Conservation (phyloP, 139 green algal species). For the Chlorella sp. region DNA sequence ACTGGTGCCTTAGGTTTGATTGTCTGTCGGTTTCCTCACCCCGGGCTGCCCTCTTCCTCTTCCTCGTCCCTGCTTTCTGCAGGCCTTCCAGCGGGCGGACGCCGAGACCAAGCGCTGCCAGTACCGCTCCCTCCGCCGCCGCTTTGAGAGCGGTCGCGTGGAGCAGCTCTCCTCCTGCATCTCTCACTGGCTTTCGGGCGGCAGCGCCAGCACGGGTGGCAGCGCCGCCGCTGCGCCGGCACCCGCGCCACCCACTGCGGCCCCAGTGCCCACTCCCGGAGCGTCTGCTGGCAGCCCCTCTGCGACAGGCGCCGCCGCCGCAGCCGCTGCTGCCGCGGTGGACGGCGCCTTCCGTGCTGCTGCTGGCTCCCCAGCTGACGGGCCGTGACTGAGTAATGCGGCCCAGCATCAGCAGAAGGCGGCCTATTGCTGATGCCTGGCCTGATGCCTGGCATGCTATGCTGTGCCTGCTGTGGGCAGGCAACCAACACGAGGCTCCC, state of each 20-base stretch:
- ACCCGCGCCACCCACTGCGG: not conserved
- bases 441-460: too few relatives aligned
- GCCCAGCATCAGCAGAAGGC: too few relatives aligned
- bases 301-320: too few relatives aligned
- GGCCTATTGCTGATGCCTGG: too few relatives aligned
- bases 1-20: not conserved
- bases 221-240: not conserved
- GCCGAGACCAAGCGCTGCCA: conserved; percentile 10
- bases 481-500: too few relatives aligned
- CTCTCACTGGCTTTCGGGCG: not conserved
- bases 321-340: not conserved
- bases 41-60: not conserved
- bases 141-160: not conserved
- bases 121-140: not conserved
- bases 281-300: too few relatives aligned
- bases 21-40: not conserved
- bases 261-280: too few relatives aligned
- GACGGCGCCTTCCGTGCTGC: not conserved
- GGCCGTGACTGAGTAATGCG: not conserved
- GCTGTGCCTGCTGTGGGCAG: too few relatives aligned
- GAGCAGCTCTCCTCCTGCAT: not conserved
- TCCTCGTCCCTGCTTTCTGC: not conserved
- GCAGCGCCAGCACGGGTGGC: not conserved
- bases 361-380: not conserved
- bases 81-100: conserved; percentile 1